Percentiles rank a stretch among this genome's conserved stretches.
Conservation (phyloP, 148 eudicot genomes). For the Rhododendron griersonianum region DNA sequence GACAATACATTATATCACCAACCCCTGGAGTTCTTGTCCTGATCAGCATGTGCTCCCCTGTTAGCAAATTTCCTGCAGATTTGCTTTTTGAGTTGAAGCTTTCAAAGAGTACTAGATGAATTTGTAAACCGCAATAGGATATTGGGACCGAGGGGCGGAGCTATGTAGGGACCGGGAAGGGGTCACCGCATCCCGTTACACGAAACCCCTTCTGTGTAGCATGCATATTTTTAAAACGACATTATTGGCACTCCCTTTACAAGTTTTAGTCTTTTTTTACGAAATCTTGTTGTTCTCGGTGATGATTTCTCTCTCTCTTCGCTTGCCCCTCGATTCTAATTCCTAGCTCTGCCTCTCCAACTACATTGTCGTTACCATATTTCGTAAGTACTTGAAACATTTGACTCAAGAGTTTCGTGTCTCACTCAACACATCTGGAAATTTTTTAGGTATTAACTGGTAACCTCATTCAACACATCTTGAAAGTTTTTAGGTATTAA, state of each 20-base stretch:
- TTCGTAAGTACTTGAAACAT: not conserved
- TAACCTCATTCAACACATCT: too few relatives aligned
- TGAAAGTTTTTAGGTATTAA: too few relatives aligned
- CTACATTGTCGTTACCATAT: not conserved
- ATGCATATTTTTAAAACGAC: not conserved
- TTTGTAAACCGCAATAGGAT: not conserved
- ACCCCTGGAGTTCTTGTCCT: not conserved
- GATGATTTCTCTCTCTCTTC: not conserved
- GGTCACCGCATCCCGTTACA: not conserved
- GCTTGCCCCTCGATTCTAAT: not conserved
- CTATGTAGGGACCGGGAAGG: not conserved
- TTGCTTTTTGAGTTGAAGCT: not conserved
- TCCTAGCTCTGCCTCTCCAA: not conserved
- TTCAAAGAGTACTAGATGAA: not conserved
- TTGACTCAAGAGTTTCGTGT: not conserved
- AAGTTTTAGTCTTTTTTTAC: not conserved
- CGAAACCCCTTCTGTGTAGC: not conserved
- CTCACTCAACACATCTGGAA: not conserved
- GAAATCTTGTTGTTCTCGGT: not conserved
- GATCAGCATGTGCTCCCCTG: not conserved
- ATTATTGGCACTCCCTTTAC: not conserved
- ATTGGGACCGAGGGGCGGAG: not conserved
- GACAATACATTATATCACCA: not conserved
- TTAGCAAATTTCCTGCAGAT: not conserved
- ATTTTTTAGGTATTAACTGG: too few relatives aligned